These are phyloP conservation scores for Penicillium sp. DNA, from an alignment of 2,329 filamentous ascomycete species.

Conservation along the genomic window DNA sequence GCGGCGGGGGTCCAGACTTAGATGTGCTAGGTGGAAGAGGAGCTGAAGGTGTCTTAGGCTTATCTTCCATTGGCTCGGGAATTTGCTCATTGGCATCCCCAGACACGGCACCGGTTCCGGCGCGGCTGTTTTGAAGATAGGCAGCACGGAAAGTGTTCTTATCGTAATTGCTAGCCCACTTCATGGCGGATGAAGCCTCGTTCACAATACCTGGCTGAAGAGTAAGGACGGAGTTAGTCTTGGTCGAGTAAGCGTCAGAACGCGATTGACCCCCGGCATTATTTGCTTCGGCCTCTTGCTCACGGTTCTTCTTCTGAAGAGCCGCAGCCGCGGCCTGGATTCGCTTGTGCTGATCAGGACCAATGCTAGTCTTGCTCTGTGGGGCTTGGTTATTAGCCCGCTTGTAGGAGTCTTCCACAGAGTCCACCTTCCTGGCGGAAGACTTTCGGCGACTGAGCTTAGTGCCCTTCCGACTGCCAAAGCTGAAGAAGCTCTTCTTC, in stretches of 20 bases:
- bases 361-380: conserved; percentile 79
- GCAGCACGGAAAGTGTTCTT: conserved; percentile 80
- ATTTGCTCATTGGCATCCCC: conserved; percentile 40
- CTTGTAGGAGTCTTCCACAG: conserved; percentile 54
- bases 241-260: conserved; percentile 59
- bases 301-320: conserved; percentile 69
- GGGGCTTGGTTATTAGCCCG: conserved; percentile 52
- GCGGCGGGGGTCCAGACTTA: conserved; percentile 32
- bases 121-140: conserved; percentile 74
- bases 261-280: conserved; percentile 56
- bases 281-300: conserved; percentile 54
- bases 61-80: conserved; percentile 35
- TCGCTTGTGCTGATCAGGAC: conserved; percentile 85
- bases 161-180: conserved; percentile 95
- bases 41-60: conserved; percentile 19
- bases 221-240: conserved; percentile 88
- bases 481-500: conserved; percentile 93
- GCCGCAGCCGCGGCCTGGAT: conserved; percentile 89
- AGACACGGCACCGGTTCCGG: conserved; percentile 65
- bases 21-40: conserved; percentile 26
- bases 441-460: conserved; percentile 69
- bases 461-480: conserved; percentile 66
- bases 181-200: conserved; percentile 90
- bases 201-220: conserved; percentile 80
- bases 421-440: conserved; percentile 59